Conservation (phyloP, 2,329 filamentous ascomycete species). For the Rachicladosporium sp. region DNA sequence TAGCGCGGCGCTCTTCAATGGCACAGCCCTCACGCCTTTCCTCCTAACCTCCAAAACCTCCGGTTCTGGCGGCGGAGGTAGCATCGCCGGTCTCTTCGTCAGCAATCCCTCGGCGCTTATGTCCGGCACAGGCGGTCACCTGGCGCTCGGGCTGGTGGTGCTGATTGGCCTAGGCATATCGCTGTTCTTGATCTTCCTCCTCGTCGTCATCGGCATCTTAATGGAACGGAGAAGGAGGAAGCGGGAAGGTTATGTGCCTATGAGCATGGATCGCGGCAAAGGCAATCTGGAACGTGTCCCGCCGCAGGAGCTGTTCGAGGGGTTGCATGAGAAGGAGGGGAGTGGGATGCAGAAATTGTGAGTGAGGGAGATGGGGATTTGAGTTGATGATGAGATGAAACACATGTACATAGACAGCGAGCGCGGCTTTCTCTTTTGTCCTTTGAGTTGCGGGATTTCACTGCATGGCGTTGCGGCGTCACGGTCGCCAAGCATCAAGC, state of each 20-base stretch:
- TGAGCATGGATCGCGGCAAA: constrained; percentile 44
- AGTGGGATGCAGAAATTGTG: no score
- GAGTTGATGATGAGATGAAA: no score
- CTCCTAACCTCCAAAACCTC: constrained; percentile 58
- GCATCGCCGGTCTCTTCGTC: constrained; percentile 70
- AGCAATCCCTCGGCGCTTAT: constrained; percentile 67
- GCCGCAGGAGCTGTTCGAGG: constrained; percentile 26
- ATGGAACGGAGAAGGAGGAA: constrained; percentile 65
- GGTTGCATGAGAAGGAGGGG: constrained; percentile 15
- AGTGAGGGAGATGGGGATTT: no score
- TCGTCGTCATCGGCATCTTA: constrained; percentile 62
- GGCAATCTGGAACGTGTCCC: constrained; percentile 39
- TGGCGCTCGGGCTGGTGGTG: constrained; percentile 66
- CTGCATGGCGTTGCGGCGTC: no score
- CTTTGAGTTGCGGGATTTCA: no score
- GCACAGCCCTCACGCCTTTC: constrained; percentile 65
- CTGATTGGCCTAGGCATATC: constrained; percentile 71
- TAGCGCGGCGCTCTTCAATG: constrained; percentile 80
- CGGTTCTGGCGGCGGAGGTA: constrained; percentile 47
- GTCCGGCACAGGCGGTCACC: constrained; percentile 31
- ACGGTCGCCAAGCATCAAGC: no score
- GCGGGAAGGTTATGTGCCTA: constrained; percentile 69
- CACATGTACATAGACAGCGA: no score
- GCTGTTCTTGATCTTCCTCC: constrained; percentile 61
- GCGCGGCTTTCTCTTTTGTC: no score